These are phyloP conservation scores for Chaetomium strumarium DNA, from an alignment of 2,329 filamentous ascomycete genomes.

Conservation along the genomic window DNA sequence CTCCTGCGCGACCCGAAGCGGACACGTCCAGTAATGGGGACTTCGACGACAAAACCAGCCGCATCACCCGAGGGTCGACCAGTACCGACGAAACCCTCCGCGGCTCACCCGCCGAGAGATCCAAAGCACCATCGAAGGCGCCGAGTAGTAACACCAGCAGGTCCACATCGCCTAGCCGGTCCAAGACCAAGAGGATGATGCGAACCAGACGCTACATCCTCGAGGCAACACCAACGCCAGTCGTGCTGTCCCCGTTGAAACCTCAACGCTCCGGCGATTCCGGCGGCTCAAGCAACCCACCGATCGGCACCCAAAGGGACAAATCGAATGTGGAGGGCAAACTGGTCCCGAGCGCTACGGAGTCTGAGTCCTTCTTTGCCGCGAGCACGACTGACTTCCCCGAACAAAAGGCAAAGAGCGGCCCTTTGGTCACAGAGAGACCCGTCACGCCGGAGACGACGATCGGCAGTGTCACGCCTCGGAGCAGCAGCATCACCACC, in stretches of 20 bases:
- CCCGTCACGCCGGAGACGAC: no score
- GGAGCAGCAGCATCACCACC: no score
- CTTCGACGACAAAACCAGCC: background rate
- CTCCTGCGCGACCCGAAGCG: background rate
- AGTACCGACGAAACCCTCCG: background rate
- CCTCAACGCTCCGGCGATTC: background rate
- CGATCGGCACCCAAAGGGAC: background rate
- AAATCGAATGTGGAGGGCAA: no score
- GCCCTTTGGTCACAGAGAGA: no score
- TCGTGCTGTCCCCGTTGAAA: background rate
- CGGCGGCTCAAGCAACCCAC: background rate
- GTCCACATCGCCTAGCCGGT: background rate
- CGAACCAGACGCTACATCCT: slow-evolving; percentile 9
- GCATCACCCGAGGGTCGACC: background rate
- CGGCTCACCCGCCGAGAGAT: background rate
- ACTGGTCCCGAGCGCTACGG: no score
- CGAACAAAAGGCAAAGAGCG: background rate
- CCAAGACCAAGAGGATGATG: background rate
- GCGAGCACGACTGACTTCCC: background rate
- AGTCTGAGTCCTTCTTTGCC: background rate
- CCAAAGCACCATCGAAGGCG: slow-evolving; percentile 1
- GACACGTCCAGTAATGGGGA: background rate
- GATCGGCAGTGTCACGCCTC: no score
- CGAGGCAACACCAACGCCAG: background rate
- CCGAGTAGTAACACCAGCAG: slow-evolving; percentile 1